Evolutionary conservation across 2,329 filamentous ascomycete species (phyloP), one percentile per base, ranked within the genome.

Genomic region (Harringtonia aguacate): DNA sequence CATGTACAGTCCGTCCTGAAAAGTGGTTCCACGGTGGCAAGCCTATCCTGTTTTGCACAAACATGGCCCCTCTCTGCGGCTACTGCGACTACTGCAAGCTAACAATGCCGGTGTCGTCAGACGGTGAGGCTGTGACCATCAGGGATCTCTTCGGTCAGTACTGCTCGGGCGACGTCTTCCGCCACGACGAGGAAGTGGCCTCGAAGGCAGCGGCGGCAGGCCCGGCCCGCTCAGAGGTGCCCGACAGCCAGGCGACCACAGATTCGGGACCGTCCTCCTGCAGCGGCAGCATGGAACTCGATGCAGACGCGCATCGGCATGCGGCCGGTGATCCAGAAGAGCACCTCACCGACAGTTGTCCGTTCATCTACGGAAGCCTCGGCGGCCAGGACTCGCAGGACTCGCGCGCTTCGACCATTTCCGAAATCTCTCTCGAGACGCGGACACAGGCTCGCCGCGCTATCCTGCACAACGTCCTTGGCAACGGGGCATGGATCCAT

Each of bases 1-100:
- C 89, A 0, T 95, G 88, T 56, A 94, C 87, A 0, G 77, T 83
- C 2, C 72, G 86, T 48, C 61, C 72, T 15, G 54, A 60, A 0
- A 64, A 64, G 1, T 95, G 88, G 88, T 45, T 64, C 4, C 64
- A 65, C 24, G 67, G 79, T 46, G 67, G 67, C 56, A 60, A 27
- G 3, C 10, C 12, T 20, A 27, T 7, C 10, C 7, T 7, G 24
- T 27, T 27, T 10, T 7, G 6, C 10, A 27, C 7, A 27, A 10
- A 6, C 7, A 7, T 27, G 24, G 6, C 24, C 7, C 24, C 6
- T 27, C 24, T 27, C 6, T 10, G 10, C 10, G 7, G 6, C 24
- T 7, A 10, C 24, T 27, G 24, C 6, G 7, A 10, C 24, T 7
- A 10, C 7, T 27, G 24, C 24, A 27, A 10, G n/a, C 37, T 39